phyloP scores from a whole-genome alignment of 2,329 filamentous ascomycete genomes.

The Whalleya microplaca region DNA sequence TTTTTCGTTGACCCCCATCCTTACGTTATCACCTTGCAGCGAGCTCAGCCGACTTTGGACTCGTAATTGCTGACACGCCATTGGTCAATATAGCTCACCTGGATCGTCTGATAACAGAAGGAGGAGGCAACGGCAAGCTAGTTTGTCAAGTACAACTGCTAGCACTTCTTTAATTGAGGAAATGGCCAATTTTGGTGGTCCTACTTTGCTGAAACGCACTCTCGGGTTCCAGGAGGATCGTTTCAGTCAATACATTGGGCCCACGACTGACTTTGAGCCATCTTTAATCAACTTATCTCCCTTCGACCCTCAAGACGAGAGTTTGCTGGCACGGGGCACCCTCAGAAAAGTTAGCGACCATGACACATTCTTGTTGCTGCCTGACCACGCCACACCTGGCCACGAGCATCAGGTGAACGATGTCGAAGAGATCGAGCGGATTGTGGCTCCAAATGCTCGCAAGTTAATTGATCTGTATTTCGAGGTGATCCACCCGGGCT shows the following conservation, averaged over 20 bases:
- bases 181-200: constrained; percentile 71
- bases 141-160: constrained; percentile 63
- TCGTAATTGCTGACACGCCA: constrained; percentile 50
- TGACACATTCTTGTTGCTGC: constrained; percentile 81
- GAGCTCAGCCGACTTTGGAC: constrained; percentile 26
- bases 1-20: constrained; percentile 36
- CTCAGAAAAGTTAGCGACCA: constrained; percentile 76
- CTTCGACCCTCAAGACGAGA: constrained; percentile 82
- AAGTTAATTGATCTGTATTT: constrained; percentile 82
- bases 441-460: constrained; percentile 77
- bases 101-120: constrained; percentile 58
- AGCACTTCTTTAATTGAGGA: constrained; percentile 69
- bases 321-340: constrained; percentile 68
- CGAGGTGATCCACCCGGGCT: constrained; percentile 76
- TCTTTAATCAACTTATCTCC: constrained; percentile 80
- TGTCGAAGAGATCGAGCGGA: constrained; percentile 71
- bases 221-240: constrained; percentile 77
- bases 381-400: constrained; percentile 72
- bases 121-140: constrained; percentile 58
- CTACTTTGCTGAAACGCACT: constrained; percentile 68
- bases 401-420: constrained; percentile 72
- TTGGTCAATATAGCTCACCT: constrained; percentile 58
- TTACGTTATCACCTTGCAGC: constrained; percentile 35
- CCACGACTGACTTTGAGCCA: constrained; percentile 82
- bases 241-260: constrained; percentile 82